Evolutionary conservation across 768 basidiomycete genomes (phyloP), one percentile per base, ranked within the genome.

Genomic region (Cystobasidium tubakii): DNA sequence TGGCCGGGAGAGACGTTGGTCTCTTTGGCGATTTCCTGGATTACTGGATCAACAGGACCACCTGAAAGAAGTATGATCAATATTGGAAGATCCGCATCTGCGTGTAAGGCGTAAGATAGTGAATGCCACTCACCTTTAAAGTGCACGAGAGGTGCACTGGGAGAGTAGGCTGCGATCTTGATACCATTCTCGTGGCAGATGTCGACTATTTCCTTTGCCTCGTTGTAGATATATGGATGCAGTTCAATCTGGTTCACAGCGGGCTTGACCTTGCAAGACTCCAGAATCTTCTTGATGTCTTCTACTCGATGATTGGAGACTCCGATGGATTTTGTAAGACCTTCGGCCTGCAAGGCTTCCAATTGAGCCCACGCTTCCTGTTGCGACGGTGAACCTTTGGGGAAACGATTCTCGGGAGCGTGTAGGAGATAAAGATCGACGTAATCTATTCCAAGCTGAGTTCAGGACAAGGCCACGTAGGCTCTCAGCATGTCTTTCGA

Each of bases 161-260:
- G 66, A 21, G 54, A 31, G 57, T 75, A 75, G 17, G 74, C 74
- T 46, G 54, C 71, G 31, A 71, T 60, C 36, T 54, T 62, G 74
- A 75, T 75, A 33, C 62, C 74, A 12, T 75, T 69, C 19, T 44
- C 62, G 21, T 60, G 60, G 62, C 74, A 75, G 55, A 72, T 54
- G 33, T 70, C 70, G n/a, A 72, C 39, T 33, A 75, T 55, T 27
- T 53, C 50, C 36, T 75, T 53, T 1, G 54, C 57, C 25, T 72
- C 74, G 33, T 75, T 71, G 17, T 44, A 70, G 27, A 70, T 65
- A 43, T 74, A 75, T 27, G 74, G 74, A 55, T 75, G 74, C 15
- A 75, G 43, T 70, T 75, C 74, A 46, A 75, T 70, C 55, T 75
- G 74, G 34, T 75, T 75, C 9, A 54, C 60, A 19, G 67, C 74